Percentiles rank a stretch among this genome's conserved stretches.
Evolutionary conservation across 1,284 basidiomycete species (phyloP).

Genomic region (Cutaneotrichosporon daszewskae): DNA sequence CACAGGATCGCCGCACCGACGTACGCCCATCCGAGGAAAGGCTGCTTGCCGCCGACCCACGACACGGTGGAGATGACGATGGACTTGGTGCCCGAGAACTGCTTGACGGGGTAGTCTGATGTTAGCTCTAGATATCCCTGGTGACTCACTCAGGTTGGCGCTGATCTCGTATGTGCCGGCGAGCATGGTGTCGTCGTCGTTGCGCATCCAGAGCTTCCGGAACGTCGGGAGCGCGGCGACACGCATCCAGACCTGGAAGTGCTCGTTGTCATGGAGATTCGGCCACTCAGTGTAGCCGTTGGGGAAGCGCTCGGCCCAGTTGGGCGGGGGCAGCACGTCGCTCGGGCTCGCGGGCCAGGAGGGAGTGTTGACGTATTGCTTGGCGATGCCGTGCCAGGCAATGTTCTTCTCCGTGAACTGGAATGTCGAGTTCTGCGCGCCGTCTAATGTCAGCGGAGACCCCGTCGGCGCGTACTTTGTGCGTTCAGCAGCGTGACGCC

Average conservation of each 20-base stretch:
- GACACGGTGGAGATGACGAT: conserved; percentile 94
- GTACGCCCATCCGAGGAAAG: conserved; percentile 96
- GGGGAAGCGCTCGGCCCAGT: conserved; percentile 71
- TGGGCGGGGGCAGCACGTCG: conserved; percentile 83
- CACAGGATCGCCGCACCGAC: conserved; percentile 83
- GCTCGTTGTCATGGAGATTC: conserved; percentile 72
- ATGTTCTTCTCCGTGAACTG: conserved; percentile 75
- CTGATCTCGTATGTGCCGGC: conserved; percentile 72
- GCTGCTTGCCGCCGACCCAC: conserved; percentile 90
- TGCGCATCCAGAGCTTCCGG: conserved; percentile 87
- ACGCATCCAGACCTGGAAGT: conserved; percentile 99
- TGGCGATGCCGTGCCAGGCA: conserved; percentile 87
- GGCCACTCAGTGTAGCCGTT: conserved; percentile 75
- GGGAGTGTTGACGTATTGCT: conserved; percentile 67
- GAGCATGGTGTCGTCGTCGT: conserved; percentile 68
- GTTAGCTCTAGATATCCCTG: background rate
- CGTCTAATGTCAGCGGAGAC: conserved; percentile 33
- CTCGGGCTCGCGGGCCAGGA: conserved; percentile 55
- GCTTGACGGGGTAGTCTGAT: conserved; percentile 84
- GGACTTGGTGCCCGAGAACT: conserved; percentile 91
- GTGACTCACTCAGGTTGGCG: conserved; percentile 68
- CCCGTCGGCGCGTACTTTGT: conserved; percentile 24
- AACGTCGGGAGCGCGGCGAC: conserved; percentile 95
- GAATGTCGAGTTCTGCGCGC: conserved; percentile 56
- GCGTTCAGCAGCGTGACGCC: conserved; percentile 57